Evolutionary conservation across 163 green algal genomes (phyloP).

Genomic region (Scenedesmus sp.): DNA sequence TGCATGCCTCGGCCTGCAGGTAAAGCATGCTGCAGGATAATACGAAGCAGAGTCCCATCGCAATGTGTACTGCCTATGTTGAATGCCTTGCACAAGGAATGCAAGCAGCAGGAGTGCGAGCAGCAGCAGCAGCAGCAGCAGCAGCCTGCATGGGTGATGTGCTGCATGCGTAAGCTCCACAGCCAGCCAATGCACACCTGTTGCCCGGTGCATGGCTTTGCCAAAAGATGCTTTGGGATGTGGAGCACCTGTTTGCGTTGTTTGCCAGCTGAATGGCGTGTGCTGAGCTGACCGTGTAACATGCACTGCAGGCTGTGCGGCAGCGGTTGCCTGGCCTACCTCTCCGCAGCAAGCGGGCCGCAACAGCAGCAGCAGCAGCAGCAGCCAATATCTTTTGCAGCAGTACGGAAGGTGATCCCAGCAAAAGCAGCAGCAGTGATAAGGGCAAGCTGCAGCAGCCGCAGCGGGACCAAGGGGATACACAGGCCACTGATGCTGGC

Average conservation of each 20-base stretch:
- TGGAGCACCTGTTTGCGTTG: neutral
- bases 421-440: neutral
- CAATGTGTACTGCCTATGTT: neutral
- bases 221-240: too few species aligned
- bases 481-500: neutral
- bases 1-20: neutral
- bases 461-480: neutral
- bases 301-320: constrained; percentile 3
- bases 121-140: too few species aligned
- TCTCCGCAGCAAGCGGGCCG: neutral
- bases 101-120: neutral
- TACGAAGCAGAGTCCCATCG: neutral
- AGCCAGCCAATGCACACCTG: too few species aligned
- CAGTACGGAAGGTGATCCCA: neutral
- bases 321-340: neutral
- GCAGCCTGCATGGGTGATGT: neutral
- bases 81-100: neutral
- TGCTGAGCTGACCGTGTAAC: neutral
- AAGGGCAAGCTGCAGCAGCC: neutral
- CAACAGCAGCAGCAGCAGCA: neutral
- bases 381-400: too few species aligned
- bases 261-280: neutral
- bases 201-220: too few species aligned
- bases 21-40: neutral
- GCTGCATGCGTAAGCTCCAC: neutral